Base-by-base conservation (phyloP, 345 rosid species). In the Melastoma malabathricum region DNA sequence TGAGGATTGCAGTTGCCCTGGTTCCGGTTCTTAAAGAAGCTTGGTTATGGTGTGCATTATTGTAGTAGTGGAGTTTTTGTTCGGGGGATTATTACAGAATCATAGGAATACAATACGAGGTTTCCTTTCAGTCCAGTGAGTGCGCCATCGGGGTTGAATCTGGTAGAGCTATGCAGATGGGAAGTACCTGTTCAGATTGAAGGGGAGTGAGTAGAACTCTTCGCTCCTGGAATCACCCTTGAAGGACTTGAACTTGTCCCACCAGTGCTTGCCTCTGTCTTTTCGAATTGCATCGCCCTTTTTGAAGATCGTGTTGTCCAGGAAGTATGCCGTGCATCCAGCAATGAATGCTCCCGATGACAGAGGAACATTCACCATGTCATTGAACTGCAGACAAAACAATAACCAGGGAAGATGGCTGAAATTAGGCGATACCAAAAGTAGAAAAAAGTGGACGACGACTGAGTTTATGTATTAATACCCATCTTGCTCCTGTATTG, bases 211-310 rank as follows among this genome's bases (percentile, higher is more conserved):
- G 63, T 92, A 92, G 62, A 84, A 92, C 61, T 92, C 98, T 46
- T 72, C 81, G 38, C 80, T 92, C 68, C 97, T 80, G 0, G 76
- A 10, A 57, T 92, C 98, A 0, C 68, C 71, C 60, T 81, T 60
- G 82, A 65, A 92, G 10, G 80, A 62, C 71, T 67, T 52, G 86
- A 82, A 92, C 46, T 45, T 92, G 64, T 76, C 88, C 98, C 98
- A 87, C 98, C 98, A 92, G 59, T 84, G 90, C 68, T 71, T 81
- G 22, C 98, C 98, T 53, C 97, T 25, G 72, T 92, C 98, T 69
- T 87, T 92, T 79, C 82, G 77, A 46, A 77, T 60, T 10, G 63
- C 34, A 46, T 59, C 53, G 29, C 75, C 83, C 64, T 59, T 84
- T 54, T 58, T 66, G 60, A 74, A 79, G 61, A 92, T 60, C 1